Evolutionary conservation across 2,329 filamentous ascomycete species (phyloP).

Genomic region (Kalaharituber pfeilii): DNA sequence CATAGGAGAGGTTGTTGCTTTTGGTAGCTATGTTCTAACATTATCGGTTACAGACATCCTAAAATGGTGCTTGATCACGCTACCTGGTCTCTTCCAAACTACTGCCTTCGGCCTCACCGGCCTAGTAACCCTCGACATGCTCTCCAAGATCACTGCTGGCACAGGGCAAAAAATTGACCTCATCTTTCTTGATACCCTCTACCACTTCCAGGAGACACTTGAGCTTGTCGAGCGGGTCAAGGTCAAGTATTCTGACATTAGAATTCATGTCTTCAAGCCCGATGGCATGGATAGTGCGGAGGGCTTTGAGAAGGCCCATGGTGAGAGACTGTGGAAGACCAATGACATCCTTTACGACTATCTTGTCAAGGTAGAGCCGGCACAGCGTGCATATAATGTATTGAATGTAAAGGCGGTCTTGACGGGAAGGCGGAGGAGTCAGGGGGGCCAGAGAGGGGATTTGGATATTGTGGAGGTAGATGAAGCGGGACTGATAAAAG

Average conservation of each 20-base stretch:
- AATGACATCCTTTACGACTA: slow-evolving; percentile 89
- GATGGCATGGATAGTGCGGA: slow-evolving; percentile 51
- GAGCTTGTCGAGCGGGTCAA: slow-evolving; percentile 57
- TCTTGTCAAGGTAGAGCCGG: slow-evolving; percentile 92
- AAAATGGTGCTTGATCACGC: slow-evolving; percentile 75
- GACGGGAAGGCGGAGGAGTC: slow-evolving; percentile 77
- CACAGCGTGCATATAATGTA: slow-evolving; percentile 74
- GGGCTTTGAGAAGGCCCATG: slow-evolving; percentile 70
- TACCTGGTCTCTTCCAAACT: slow-evolving; percentile 77
- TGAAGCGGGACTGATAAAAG: slow-evolving; percentile 80
- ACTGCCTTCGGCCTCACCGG: slow-evolving; percentile 70
- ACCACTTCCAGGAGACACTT: slow-evolving; percentile 66
- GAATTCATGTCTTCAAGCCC: slow-evolving; percentile 80
- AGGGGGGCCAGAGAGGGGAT: slow-evolving; percentile 79
- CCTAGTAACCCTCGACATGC: slow-evolving; percentile 69
- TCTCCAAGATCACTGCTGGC: slow-evolving; percentile 53
- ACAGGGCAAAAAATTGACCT: slow-evolving; percentile 45
- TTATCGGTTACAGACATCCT: slow-evolving; percentile 50
- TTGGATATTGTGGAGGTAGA: slow-evolving; percentile 87
- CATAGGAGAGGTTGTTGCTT: slow-evolving; percentile 2
- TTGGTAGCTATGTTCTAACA: slow-evolving; percentile 14
- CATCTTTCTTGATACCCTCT: slow-evolving; percentile 69
- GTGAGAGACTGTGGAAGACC: slow-evolving; percentile 65
- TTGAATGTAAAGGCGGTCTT: slow-evolving; percentile 78
- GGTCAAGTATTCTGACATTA: slow-evolving; percentile 57